These are phyloP conservation scores for Phytophthora ramorum DNA, from an alignment of 352 stramenopile genomes.

Conservation along the genomic window DNA sequence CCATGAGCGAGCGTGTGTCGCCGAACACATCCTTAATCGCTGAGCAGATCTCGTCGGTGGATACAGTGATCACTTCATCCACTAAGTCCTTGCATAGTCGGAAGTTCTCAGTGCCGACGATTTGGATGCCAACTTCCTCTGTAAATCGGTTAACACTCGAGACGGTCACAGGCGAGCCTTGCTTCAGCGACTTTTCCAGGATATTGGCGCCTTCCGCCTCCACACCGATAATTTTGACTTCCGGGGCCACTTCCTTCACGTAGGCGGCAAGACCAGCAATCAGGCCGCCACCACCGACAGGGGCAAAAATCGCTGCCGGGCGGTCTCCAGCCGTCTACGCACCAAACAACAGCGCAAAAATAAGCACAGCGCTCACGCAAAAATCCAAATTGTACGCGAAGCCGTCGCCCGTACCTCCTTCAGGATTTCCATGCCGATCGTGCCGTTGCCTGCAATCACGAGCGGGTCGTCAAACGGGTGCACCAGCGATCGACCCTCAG, in stretches of 20 bases:
- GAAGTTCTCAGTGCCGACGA: conserved; percentile 96
- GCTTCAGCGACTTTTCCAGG: conserved; percentile 91
- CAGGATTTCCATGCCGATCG: conserved; percentile 95
- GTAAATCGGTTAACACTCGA: conserved; percentile 96
- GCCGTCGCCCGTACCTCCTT: conserved; percentile 56
- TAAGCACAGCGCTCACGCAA: conserved; percentile 6
- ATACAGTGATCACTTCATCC: conserved; percentile 97
- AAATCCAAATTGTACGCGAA: not conserved
- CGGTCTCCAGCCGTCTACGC: conserved; percentile 80
- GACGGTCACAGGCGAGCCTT: conserved; percentile 90
- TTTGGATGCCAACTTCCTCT: conserved; percentile 96
- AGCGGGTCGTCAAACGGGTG: conserved; percentile 98
- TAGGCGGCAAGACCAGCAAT: conserved; percentile 96
- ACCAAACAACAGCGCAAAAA: conserved; percentile 5
- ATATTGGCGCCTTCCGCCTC: conserved; percentile 96
- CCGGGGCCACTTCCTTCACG: conserved; percentile 82
- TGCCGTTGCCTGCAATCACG: conserved; percentile 98
- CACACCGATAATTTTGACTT: conserved; percentile 96
- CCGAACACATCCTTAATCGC: conserved; percentile 94
- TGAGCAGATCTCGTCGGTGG: conserved; percentile 96
- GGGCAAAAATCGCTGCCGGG: conserved; percentile 97
- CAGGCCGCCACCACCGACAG: conserved; percentile 96
- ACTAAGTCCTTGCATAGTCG: conserved; percentile 94
- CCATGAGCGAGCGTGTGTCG: conserved; percentile 95
- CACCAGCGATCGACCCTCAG: conserved; percentile 94